Percentiles rank a stretch among this genome's conserved stretches.
phyloP scores from a whole-genome alignment of 208 protist species.

The Trichomonas vaginalis region DNA sequence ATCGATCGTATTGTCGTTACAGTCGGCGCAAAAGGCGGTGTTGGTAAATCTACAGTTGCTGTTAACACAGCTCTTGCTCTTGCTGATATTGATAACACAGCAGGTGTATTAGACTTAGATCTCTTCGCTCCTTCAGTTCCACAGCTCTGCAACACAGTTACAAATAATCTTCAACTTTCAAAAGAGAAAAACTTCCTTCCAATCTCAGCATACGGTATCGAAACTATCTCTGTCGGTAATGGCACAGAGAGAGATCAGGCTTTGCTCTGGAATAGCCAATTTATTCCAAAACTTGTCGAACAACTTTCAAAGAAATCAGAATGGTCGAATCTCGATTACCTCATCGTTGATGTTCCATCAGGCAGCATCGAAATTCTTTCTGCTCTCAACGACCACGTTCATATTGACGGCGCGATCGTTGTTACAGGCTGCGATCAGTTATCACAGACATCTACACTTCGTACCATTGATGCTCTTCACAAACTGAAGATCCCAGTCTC shows the following conservation, averaged over 20 bases:
- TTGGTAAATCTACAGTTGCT: conserved; percentile 38
- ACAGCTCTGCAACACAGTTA: conserved; percentile 5
- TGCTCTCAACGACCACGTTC: conserved; percentile 29
- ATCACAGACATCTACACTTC: conserved; percentile 23
- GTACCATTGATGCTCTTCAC: conserved; percentile 31
- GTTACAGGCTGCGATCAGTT: conserved; percentile 32
- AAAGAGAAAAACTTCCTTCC: conserved; percentile 5
- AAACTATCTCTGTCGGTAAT: conserved; percentile 36
- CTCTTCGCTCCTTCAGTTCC: conserved; percentile 33
- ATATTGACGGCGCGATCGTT: conserved; percentile 32
- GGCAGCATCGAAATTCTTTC: conserved; percentile 42
- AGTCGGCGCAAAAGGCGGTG: conserved; percentile 25
- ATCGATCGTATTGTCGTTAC: conserved; percentile 66
- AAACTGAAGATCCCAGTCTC: conserved; percentile 17
- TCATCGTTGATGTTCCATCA: conserved; percentile 43
- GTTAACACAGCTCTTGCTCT: conserved; percentile 29
- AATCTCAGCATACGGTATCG: conserved; percentile 7
- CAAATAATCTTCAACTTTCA: neutral
- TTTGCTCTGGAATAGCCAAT: conserved; percentile 66
- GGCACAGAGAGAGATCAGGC: conserved; percentile 31
- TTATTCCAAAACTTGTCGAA: neutral
- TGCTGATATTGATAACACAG: neutral
- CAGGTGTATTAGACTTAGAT: conserved; percentile 36
- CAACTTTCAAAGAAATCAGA: conserved; percentile 27
- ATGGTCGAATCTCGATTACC: conserved; percentile 43